Evolutionary conservation across 2,329 filamentous ascomycete genomes (phyloP), one percentile per base, ranked within the genome.

Genomic region (Claviceps fusiformis): DNA sequence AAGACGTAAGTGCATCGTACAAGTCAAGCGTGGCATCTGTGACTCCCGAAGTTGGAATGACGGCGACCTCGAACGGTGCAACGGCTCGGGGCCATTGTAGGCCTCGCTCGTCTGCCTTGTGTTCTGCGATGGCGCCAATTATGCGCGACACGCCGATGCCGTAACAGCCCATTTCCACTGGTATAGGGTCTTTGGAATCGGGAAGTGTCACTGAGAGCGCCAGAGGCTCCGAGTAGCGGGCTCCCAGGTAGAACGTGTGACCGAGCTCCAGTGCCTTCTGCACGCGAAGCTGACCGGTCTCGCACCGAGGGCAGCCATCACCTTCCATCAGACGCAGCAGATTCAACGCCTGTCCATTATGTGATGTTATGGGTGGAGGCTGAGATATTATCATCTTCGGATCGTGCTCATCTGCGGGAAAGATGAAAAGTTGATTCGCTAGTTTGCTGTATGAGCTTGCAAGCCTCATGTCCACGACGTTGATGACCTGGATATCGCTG

Each of bases 81-180:
- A 97, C 90, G 10, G 75, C 82, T 6, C 84, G 76, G 0, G 93
- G 93, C 93, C 93, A 98, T 62, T 89, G 89, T 8, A 97, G 75
- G 0, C 90, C 93, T 64, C 74, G 79, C 3, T 76, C 65, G 61
- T 95, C 89, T 0, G 82, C 77, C 10, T 89, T 74, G 44, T 85
- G 79, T 59, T 92, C 85, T 1, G 91, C 91, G 0, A 93, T 82
- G 1, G 93, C 89, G 9, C 86, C 90, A 58, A 98, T 85, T 62
- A 98, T 83, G 48, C 93, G 85, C 5, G 90, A 95, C 19, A 98
- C 82, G 1, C 93, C 93, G 58, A 98, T 95, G 0, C 93, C 93
- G 65, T 96, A 89, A 67, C 93, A 98, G 55, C 93, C 93, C 93
- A 98, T 98, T 60, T 95, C 82, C 64, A 95, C 78, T 0, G 83